Conservation (phyloP, 1,284 basidiomycete species). For the Malassezia dermatis region DNA sequence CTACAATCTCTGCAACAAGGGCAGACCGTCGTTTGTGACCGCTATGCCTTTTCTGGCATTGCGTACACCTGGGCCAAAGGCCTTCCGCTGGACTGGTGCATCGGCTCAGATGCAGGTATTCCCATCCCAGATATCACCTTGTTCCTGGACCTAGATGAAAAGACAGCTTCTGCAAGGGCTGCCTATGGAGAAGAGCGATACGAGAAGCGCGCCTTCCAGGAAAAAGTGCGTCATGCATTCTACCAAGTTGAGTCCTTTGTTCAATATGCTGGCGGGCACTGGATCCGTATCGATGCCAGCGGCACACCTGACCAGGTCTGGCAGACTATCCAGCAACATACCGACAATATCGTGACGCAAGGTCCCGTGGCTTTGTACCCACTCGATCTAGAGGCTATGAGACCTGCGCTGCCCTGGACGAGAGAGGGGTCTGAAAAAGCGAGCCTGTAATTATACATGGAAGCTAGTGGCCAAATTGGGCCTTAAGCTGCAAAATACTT, state of each 20-base stretch:
- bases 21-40: slow-evolving; percentile 71
- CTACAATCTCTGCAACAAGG: slow-evolving; percentile 57
- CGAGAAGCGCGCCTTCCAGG: slow-evolving; percentile 48
- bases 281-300: slow-evolving; percentile 35
- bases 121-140: slow-evolving; percentile 79
- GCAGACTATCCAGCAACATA: slow-evolving; percentile 23
- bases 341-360: neutral
- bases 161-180: slow-evolving; percentile 61
- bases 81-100: slow-evolving; percentile 64
- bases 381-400: neutral
- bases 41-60: slow-evolving; percentile 93
- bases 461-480: slow-evolving; percentile 36
- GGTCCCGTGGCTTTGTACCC: neutral
- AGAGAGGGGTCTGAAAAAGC: neutral
- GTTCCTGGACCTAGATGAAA: slow-evolving; percentile 73
- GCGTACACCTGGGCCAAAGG: slow-evolving; percentile 83
- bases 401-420: neutral
- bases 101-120: slow-evolving; percentile 69
- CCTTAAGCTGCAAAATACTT: slow-evolving; percentile 62
- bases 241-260: slow-evolving; percentile 24
- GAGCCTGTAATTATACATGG: neutral
- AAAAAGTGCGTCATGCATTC: slow-evolving; percentile 42
- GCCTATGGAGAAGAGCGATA: slow-evolving; percentile 78
- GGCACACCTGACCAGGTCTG: slow-evolving; percentile 35
- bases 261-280: slow-evolving; percentile 21